These are phyloP conservation scores for Phaffomyces thermotolerans DNA, from an alignment of 805 yeast genomes.

Conservation along the genomic window DNA sequence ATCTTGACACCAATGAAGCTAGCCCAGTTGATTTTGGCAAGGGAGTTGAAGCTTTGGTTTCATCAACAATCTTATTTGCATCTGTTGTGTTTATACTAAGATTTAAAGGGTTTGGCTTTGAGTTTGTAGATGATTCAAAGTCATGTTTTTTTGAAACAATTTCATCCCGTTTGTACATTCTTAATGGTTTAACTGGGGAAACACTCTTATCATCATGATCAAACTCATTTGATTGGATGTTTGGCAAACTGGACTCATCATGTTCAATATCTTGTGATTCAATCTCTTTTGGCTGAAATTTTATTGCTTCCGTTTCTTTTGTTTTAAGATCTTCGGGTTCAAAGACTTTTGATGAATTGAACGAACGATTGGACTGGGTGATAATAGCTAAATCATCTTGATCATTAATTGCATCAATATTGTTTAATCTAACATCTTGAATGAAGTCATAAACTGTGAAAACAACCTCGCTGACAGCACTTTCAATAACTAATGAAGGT, in stretches of 20 bases:
- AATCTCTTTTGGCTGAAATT: no score
- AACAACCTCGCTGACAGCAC: constrained; percentile 68
- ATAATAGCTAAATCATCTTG: not conserved
- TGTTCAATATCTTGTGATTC: no score
- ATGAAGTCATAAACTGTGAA: constrained; percentile 58
- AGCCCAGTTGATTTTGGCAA: constrained; percentile 9
- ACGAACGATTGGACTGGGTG: constrained; percentile 4
- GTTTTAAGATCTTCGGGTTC: not conserved
- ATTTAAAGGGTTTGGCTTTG: constrained; percentile 16
- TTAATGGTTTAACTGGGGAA: constrained; percentile 60
- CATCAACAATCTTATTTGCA: constrained; percentile 7
- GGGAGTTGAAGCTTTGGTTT: constrained; percentile 6
- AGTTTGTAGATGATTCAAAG: not conserved
- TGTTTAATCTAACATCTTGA: constrained; percentile 41
- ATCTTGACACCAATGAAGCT: constrained; percentile 11
- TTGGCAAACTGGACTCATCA: not conserved
- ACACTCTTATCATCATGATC: constrained; percentile 9
- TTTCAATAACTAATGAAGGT: constrained; percentile 65
- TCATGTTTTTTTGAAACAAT: constrained; percentile 12
- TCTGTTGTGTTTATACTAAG: constrained; percentile 15
- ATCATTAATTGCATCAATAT: not conserved
- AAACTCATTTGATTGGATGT: not conserved
- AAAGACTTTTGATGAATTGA: constrained; percentile 2
- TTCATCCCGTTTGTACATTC: constrained; percentile 51
- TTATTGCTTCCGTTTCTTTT: not conserved